These are phyloP conservation scores for Wallacemonas sp. DNA, from an alignment of 208 protist genomes.

Conservation along the genomic window DNA sequence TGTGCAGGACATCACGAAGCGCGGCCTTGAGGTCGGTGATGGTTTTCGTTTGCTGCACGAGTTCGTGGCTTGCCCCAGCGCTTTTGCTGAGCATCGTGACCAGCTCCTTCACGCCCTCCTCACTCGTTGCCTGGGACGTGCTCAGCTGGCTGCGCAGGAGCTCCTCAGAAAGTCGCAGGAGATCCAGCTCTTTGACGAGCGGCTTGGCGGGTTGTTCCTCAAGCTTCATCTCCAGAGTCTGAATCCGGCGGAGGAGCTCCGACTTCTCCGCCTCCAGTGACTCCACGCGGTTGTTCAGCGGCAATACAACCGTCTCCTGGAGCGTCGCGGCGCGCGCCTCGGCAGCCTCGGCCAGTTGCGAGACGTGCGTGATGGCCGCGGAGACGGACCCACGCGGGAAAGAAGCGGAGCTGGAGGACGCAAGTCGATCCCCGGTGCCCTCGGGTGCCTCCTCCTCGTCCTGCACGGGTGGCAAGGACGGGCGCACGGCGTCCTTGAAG, in stretches of 20 bases:
- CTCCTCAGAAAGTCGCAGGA: conserved; percentile 53
- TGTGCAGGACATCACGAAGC: conserved; percentile 1
- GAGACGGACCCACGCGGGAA: conserved; percentile 19
- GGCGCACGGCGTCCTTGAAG: conserved; percentile 44
- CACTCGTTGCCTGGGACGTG: conserved; percentile 19
- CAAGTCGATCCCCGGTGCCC: conserved; percentile 12
- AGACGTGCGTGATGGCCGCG: conserved; percentile 38
- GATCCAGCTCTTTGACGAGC: conserved; percentile 56
- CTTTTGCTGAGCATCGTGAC: conserved; percentile 16
- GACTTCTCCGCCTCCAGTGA: conserved; percentile 43
- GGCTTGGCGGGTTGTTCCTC: conserved; percentile 33
- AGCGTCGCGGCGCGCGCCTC: conserved; percentile 34
- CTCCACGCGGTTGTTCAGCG: conserved; percentile 54
- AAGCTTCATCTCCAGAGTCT: conserved; percentile 40
- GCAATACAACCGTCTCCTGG: conserved; percentile 31
- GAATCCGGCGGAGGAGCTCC: conserved; percentile 32
- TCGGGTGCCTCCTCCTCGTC: conserved; percentile 14
- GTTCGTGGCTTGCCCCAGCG: conserved; percentile 9
- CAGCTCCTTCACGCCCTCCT: conserved; percentile 15
- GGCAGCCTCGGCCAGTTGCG: conserved; percentile 37
- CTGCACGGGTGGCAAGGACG: conserved; percentile 12
- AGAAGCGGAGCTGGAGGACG: conserved; percentile 8
- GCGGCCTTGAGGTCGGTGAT: conserved; percentile 14
- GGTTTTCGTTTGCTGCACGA: conserved; percentile 22
- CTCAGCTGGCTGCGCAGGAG: conserved; percentile 51